Evolutionary conservation across 345 rosid genomes (phyloP), one percentile per base, ranked within the genome.

Genomic region (Eucalyptus polybractea): DNA sequence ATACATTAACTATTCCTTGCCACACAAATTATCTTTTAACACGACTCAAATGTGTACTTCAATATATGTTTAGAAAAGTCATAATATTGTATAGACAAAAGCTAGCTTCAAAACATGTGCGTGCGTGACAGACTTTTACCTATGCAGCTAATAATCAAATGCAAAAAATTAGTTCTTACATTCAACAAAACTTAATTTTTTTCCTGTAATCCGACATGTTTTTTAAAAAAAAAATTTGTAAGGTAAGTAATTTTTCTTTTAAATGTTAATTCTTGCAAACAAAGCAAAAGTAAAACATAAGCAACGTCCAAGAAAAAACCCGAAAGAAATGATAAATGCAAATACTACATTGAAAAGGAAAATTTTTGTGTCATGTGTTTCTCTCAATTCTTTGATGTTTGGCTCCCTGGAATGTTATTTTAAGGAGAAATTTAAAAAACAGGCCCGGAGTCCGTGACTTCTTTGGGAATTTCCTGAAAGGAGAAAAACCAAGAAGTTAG

Each of bases 1-100:
- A n/a, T n/a, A 65, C 3, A 65, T 14, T n/a, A 69, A 33, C 1
- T 69, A 69, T 9, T 33, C 0, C 0, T 17, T 1, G 0, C 2
- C 22, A 69, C 7, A 5, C 13, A 31, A 69, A 17, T 69, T 69
- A 3, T 19, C 13, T 33, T 16, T 2, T 31, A 31, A 69, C 80
- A 33, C 2, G 6, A 69, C 12, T 16, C 7, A 14, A 14, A 16
- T 3, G 1, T 31, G 7, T 17, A 69, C 3, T 8, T 69, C 3
- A 33, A 2, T 69, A 15, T 65, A n/a, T 4, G 8, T 15, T 65
- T 65, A 8, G 10, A 65, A n/a, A n/a, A n/a, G 6, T 65, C 19
- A 7, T 4, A 65, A 16, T 65, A 65, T n/a, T 65, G 4, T 65
- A 14, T n/a, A n/a, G 31, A n/a, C 76, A n/a, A 13, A n/a, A 65